Percentiles rank a stretch among this genome's conserved stretches.
Conservation (phyloP, 345 rosid genomes). For the Citrus unshiu region DNA sequence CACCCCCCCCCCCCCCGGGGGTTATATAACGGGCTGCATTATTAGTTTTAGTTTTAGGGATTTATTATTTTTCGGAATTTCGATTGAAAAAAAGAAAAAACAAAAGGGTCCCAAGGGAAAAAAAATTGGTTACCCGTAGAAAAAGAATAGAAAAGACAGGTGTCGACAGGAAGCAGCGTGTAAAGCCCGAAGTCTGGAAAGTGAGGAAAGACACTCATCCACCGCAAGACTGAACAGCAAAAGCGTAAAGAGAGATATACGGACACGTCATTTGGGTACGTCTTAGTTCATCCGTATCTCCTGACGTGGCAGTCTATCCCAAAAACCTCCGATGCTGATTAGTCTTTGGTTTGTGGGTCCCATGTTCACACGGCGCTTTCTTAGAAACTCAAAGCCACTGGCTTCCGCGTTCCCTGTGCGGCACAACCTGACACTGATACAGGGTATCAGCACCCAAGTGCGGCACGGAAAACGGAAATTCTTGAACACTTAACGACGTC, state of each 20-base stretch:
- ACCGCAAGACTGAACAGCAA: background rate
- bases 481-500: background rate
- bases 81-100: too few relatives aligned
- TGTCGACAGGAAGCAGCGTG: background rate
- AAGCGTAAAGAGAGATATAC: background rate
- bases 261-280: conserved; percentile 9
- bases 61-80: too few relatives aligned
- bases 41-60: too few relatives aligned
- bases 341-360: background rate
- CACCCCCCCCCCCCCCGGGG: too few relatives aligned
- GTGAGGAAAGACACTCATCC: background rate
- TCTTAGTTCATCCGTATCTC: background rate
- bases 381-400: background rate
- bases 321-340: background rate
- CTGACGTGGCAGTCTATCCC: conserved; percentile 8
- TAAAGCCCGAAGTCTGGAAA: background rate
- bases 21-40: too few relatives aligned
- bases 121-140: too few relatives aligned
- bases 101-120: background rate
- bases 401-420: too few relatives aligned
- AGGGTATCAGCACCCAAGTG: background rate
- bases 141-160: background rate
- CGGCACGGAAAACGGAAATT: background rate
- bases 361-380: conserved; percentile 6
- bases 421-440: background rate